Evolutionary conservation across 2,329 filamentous ascomycete species (phyloP), one percentile per base, ranked within the genome.

Genomic region (Cercospora sp.): DNA sequence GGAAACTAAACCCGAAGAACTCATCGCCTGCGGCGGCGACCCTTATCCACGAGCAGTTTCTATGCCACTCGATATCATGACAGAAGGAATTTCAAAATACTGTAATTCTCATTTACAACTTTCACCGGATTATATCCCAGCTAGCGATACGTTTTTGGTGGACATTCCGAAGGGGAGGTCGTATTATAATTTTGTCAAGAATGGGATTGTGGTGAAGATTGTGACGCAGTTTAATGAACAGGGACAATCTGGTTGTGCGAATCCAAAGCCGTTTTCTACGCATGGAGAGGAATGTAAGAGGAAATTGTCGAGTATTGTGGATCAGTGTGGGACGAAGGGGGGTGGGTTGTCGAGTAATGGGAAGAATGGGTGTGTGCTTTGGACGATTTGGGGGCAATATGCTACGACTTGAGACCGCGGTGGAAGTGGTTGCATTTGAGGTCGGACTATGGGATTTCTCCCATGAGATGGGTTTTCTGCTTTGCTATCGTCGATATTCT

Each of bases 301-400:
- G 39, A 66, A 68, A 13, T 16, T 70, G 39, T 48, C 33, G 31
- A 23, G 51, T 48, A 30, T 70, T 33, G 30, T 53, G 8, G 68
- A 70, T 28, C 45, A 65, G 45, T 70, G 68, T 57, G 68, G 68
- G 36, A 58, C 31, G 3, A 26, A 68, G 31, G 68, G 68, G 0
- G 68, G 68, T n/a, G 66, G 60, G n/a, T 28, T 70, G 60, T 65
- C 55, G 23, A 64, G 67, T 51, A 67, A 63, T 63, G 66, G 60
- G 10, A 58, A 31, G 45, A 64, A 68, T 60, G 68, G 68, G 12
- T 70, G 68, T 51, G 68, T 70, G 18, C 13, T 70, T 9, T 70
- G 66, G 68, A 70, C 68, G 12, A 58, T 70, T 55, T 55, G 48
- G 48, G 48, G 48, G 48, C 48, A 55, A 3, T 2, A 4, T 6